phyloP scores from a whole-genome alignment of 257 asterid genomes.

The Striga asiatica region DNA sequence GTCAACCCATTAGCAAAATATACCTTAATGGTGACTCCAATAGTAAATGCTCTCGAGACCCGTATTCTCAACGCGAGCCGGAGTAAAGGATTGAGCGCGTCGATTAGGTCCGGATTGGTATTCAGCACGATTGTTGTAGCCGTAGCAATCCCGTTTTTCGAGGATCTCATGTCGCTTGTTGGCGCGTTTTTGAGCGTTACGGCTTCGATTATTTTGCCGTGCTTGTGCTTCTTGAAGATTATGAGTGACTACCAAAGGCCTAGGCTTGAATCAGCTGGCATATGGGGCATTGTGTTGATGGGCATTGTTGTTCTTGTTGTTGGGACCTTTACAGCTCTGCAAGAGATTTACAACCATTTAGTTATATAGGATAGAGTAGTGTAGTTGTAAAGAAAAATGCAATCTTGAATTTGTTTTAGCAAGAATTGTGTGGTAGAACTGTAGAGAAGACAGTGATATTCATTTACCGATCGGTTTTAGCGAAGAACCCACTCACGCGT shows the following conservation, averaged over 20 bases:
- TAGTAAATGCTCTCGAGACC: conserved; percentile 41
- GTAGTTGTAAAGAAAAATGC: background rate
- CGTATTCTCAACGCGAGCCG: conserved; percentile 17
- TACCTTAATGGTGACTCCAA: conserved; percentile 68
- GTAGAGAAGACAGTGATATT: too few relatives aligned
- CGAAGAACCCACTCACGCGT: too few relatives aligned
- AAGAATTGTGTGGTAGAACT: background rate
- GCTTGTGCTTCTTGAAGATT: conserved; percentile 71
- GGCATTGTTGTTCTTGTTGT: conserved; percentile 38
- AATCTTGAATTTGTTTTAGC: background rate
- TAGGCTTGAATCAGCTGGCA: conserved; percentile 23
- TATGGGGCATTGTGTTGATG: conserved; percentile 34
- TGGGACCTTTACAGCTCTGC: conserved; percentile 46
- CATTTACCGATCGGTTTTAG: too few relatives aligned
- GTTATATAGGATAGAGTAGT: background rate
- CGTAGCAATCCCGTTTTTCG: conserved; percentile 59
- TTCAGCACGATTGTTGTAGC: conserved; percentile 59
- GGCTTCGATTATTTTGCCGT: conserved; percentile 61
- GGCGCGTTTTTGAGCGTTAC: conserved; percentile 60
- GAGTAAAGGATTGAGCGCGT: conserved; percentile 20
- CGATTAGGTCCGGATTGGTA: conserved; percentile 42
- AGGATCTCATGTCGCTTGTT: conserved; percentile 52
- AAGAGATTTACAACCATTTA: conserved; percentile 33
- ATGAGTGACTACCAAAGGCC: conserved; percentile 32
- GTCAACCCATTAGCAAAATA: conserved; percentile 79